Conservation (phyloP, 1,284 basidiomycete species). For the Kwoniella shivajii region DNA sequence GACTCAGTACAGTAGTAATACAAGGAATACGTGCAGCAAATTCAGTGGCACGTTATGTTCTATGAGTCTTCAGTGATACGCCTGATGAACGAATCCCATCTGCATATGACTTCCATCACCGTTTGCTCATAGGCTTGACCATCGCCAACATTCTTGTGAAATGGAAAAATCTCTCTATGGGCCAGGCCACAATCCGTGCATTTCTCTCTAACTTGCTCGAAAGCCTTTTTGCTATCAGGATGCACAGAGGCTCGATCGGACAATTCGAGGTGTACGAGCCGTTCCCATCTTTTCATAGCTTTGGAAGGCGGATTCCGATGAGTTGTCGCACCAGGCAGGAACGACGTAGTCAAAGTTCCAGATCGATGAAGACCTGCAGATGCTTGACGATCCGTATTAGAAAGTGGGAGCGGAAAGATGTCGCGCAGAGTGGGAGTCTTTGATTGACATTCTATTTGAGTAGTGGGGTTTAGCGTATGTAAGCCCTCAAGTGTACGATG, state of each 20-base stretch:
- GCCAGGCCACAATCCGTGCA: conserved; percentile 47
- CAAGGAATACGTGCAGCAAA: too few relatives aligned
- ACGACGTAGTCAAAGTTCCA: conserved; percentile 25
- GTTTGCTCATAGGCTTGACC: conserved; percentile 36
- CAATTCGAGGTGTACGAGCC: conserved; percentile 53
- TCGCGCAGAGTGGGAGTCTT: conserved; percentile 49
- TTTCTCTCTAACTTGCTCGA: conserved; percentile 23
- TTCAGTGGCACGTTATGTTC: too few relatives aligned
- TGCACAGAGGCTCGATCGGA: conserved; percentile 34
- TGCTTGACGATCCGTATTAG: not conserved
- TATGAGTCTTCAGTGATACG: conserved; percentile 15
- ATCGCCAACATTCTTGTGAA: conserved; percentile 14
- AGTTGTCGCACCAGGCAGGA: conserved; percentile 42
- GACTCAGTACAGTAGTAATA: not conserved
- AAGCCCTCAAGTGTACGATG: not conserved
- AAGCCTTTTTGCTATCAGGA: conserved; percentile 14
- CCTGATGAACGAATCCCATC: conserved; percentile 51
- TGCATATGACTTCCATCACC: conserved; percentile 41
- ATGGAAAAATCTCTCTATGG: conserved; percentile 50
- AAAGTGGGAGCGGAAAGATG: conserved; percentile 44
- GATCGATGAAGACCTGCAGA: conserved; percentile 13
- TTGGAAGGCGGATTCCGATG: conserved; percentile 11
- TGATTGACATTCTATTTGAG: conserved; percentile 40
- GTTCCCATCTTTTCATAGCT: conserved; percentile 49
- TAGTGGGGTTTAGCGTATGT: not conserved